These are phyloP conservation scores for Hyaloperonospora arabidopsidis DNA, from an alignment of 352 stramenopile species.

Conservation along the genomic window DNA sequence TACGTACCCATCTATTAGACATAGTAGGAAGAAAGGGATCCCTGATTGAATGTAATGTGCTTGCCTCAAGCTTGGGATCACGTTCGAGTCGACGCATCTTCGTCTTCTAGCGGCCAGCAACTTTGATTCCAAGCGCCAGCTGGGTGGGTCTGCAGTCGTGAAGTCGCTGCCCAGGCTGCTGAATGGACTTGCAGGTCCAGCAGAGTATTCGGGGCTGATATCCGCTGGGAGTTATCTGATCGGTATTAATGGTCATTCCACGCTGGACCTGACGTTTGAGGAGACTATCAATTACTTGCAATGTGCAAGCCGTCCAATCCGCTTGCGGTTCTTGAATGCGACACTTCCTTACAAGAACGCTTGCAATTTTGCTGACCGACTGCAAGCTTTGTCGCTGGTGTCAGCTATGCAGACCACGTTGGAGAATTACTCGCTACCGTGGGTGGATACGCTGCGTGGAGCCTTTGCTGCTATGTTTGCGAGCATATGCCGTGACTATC, in stretches of 20 bases:
- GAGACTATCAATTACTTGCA: constrained; percentile 56
- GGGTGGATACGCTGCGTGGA: constrained; percentile 54
- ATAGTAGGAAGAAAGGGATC: no score
- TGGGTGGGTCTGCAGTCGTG: constrained; percentile 52
- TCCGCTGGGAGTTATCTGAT: constrained; percentile 52
- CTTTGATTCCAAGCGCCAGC: constrained; percentile 32
- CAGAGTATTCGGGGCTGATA: constrained; percentile 48
- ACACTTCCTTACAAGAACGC: constrained; percentile 43
- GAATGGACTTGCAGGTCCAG: constrained; percentile 51
- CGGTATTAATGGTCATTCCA: constrained; percentile 62
- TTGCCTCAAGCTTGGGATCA: constrained; percentile 54
- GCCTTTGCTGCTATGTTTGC: constrained; percentile 62
- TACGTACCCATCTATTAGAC: constrained; percentile 23
- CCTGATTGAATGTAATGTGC: no score
- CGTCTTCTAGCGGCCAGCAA: constrained; percentile 51
- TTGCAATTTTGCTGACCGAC: constrained; percentile 48
- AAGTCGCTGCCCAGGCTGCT: constrained; percentile 55
- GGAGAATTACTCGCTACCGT: constrained; percentile 37
- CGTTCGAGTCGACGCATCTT: constrained; percentile 67
- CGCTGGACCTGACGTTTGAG: constrained; percentile 51
- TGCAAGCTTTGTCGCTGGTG: constrained; percentile 48
- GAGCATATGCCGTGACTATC: constrained; percentile 53
- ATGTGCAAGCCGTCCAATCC: constrained; percentile 37
- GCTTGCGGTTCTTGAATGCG: constrained; percentile 56
- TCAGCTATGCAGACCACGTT: constrained; percentile 37